These are phyloP conservation scores for Claviceps africana DNA, from an alignment of 2,329 filamentous ascomycete species.

Conservation along the genomic window DNA sequence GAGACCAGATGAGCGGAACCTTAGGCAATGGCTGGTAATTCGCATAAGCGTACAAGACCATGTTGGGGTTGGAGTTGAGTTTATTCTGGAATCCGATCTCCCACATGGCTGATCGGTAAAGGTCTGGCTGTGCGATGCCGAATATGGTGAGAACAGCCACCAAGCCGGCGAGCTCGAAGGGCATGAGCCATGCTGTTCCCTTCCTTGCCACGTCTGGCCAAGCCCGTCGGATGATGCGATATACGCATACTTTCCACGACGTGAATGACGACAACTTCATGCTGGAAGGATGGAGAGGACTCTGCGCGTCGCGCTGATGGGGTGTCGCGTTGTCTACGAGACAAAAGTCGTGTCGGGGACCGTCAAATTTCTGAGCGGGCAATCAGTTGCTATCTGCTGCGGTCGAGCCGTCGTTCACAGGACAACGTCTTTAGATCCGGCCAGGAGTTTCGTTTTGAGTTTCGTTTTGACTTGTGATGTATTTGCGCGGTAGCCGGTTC, in stretches of 20 bases:
- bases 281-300: background rate
- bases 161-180: slow-evolving; percentile 50
- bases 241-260: slow-evolving; percentile 15
- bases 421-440: background rate
- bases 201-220: slow-evolving; percentile 37
- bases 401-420: background rate
- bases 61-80: slow-evolving; percentile 60
- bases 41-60: slow-evolving; percentile 58
- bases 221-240: slow-evolving; percentile 43
- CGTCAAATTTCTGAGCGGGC: background rate
- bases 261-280: slow-evolving; percentile 2
- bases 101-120: slow-evolving; percentile 61
- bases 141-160: slow-evolving; percentile 56
- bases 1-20: slow-evolving; percentile 59
- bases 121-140: slow-evolving; percentile 58
- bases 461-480: background rate
- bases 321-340: background rate
- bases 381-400: background rate
- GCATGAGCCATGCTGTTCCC: slow-evolving; percentile 49
- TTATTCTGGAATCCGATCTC: slow-evolving; percentile 53
- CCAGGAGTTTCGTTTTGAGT: background rate
- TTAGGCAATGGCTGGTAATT: slow-evolving; percentile 51
- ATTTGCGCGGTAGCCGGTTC: background rate
- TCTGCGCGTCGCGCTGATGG: background rate
- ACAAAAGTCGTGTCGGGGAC: background rate